Evolutionary conservation across 75 land plant genomes (phyloP).

Genomic region (Selaginella moellendorffii): DNA sequence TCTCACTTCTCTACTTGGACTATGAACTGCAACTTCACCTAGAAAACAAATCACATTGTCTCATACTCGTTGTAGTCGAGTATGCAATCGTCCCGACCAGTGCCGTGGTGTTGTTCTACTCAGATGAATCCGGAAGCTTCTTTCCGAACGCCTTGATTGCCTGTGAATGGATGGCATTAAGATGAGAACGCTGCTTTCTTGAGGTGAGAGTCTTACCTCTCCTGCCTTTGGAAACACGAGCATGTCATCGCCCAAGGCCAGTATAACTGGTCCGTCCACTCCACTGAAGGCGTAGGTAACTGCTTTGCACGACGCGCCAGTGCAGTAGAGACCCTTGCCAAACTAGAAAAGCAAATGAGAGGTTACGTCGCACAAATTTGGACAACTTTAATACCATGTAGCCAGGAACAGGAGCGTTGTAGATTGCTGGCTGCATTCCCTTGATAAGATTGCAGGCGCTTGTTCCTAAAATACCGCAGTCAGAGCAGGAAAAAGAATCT

Average conservation of each 20-base stretch:
- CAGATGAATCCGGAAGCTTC: slow-evolving; percentile 48
- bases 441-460: slow-evolving; percentile 40
- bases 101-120: slow-evolving; percentile 47
- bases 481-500: neutral
- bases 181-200: neutral
- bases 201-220: slow-evolving; percentile 25
- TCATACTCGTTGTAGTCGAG: slow-evolving; percentile 67
- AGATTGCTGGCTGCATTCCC: slow-evolving; percentile 43
- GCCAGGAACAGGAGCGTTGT: slow-evolving; percentile 41
- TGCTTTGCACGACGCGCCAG: slow-evolving; percentile 61
- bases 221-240: slow-evolving; percentile 29
- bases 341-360: slow-evolving; percentile 25
- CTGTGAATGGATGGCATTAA: slow-evolving; percentile 15
- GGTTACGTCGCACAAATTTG: neutral
- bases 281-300: slow-evolving; percentile 60
- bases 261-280: slow-evolving; percentile 53
- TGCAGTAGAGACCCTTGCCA: slow-evolving; percentile 52
- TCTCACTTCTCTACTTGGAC: slow-evolving; percentile 38
- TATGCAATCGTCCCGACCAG: slow-evolving; percentile 38
- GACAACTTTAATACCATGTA: slow-evolving; percentile 36
- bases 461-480: slow-evolving; percentile 18
- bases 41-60: neutral
- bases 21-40: slow-evolving; percentile 49
- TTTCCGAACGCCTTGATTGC: slow-evolving; percentile 53
- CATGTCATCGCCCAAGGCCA: slow-evolving; percentile 42